Evolutionary conservation across 306 rosid genomes (phyloP), one percentile per base, ranked within the genome.

Genomic region (Vicia sativa): DNA sequence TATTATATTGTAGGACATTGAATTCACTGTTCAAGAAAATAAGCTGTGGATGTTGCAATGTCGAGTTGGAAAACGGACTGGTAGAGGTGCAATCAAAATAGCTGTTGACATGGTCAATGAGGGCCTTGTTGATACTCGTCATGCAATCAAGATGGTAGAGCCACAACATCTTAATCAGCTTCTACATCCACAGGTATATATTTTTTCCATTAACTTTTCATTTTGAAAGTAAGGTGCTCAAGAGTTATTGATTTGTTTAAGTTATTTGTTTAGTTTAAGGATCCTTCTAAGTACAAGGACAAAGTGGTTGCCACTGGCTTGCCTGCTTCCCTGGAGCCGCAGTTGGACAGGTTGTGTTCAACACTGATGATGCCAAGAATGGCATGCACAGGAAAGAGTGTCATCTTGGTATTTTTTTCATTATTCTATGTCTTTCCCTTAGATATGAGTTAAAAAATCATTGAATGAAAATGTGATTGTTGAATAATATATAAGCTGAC

Each of bases 271-370:
- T 72, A 92, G 98, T 92, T 95, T 81, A 97, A 95, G 75, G 82
- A 88, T 88, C 89, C 89, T 53, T 78, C 85, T 43, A 72, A 85
- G 62, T 95, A 95, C 82, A 85, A 85, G 83, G 90, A 90, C 75
- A 76, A 82, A 52, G 97, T 95, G 71, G 46, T 90, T 39, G 89
- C 97, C 23, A 73, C 12, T 13, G 99, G 99, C 71, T 85, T 95
- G 88, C 97, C 97, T 57, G 99, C 97, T 57, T 95, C 65, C 97
- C 99, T 0, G 99, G 99, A 54, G 99, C 99, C 2, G 99, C 97
- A 35, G 87, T 95, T 65, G 99, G 99, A 69, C 95, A 88, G 81
- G 8, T 90, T 28, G 97, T 95, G 73, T 90, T 95, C 79, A 81
- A 74, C 53, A 83, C 97, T 26, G 88, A 85, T 1, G 95, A 90